phyloP scores from a whole-genome alignment of 2,329 filamentous ascomycete genomes.

The Paecilomyces formosus region DNA sequence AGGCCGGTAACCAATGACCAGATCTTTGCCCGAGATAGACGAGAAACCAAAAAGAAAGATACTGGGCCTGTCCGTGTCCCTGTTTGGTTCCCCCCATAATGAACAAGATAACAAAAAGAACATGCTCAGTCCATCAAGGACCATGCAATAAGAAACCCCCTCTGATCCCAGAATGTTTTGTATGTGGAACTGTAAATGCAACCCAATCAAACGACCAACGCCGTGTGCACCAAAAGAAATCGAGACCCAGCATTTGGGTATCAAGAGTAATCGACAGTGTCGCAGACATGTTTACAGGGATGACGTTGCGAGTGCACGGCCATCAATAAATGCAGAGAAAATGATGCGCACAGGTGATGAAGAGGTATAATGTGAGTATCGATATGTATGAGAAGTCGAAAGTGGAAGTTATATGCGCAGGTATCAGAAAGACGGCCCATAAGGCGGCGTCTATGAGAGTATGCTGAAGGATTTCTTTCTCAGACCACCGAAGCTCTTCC shows the following conservation, averaged over 20 bases:
- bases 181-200: neutral
- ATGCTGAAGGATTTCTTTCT: constrained; percentile 38
- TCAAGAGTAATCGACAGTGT: neutral
- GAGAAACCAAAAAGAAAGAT: too few species aligned
- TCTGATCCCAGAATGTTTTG: neutral
- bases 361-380: neutral
- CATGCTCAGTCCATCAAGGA: neutral
- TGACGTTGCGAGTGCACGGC: neutral
- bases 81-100: neutral
- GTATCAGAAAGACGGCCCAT: constrained; percentile 2
- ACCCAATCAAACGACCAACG: neutral
- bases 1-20: neutral
- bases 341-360: neutral
- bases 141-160: neutral
- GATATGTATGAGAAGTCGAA: neutral
- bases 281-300: neutral
- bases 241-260: neutral
- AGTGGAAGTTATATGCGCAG: neutral
- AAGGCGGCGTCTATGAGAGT: constrained; percentile 16
- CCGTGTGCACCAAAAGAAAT: neutral
- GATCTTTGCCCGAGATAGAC: neutral
- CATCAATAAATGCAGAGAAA: neutral
- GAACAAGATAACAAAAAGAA: neutral
- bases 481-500: constrained; percentile 37
- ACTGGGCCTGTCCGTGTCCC: neutral